Evolutionary conservation across 768 basidiomycete genomes (phyloP).

Genomic region (Cystofilobasidium capitatum): DNA sequence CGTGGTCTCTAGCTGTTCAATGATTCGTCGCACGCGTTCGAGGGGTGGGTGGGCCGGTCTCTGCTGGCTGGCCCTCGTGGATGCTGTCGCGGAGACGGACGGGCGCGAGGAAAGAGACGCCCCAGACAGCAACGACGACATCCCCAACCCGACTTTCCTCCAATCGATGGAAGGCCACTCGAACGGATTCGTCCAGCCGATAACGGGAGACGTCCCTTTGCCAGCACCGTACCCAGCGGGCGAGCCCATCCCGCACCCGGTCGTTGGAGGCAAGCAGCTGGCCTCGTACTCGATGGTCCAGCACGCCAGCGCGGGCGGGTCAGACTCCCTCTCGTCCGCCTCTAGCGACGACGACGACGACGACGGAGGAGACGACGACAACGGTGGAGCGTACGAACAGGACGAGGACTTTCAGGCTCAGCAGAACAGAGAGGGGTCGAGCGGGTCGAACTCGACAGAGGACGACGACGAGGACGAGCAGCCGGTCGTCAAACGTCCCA

Average conservation of each 20-base stretch:
- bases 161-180: neutral
- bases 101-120: no score
- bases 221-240: neutral
- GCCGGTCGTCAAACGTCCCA: neutral
- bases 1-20: no score
- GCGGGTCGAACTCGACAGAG: neutral
- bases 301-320: neutral
- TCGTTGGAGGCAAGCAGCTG: slow-evolving; percentile 14
- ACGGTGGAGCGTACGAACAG: neutral
- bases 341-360: slow-evolving; percentile 14
- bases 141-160: no score
- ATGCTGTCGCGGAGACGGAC: no score
- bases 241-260: slow-evolving; percentile 6
- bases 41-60: no score
- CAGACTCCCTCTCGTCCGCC: slow-evolving; percentile 4
- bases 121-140: no score
- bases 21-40: no score
- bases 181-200: neutral
- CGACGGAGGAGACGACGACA: neutral
- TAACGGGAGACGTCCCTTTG: neutral
- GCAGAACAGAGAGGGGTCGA: neutral
- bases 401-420: slow-evolving; percentile 10
- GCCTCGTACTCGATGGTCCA: neutral
- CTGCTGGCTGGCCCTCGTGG: no score
- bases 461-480: neutral